Percentiles rank a stretch among this genome's conserved stretches.
Conservation (phyloP, 2,329 filamentous ascomycete species). For the Colletotrichum siamense region DNA sequence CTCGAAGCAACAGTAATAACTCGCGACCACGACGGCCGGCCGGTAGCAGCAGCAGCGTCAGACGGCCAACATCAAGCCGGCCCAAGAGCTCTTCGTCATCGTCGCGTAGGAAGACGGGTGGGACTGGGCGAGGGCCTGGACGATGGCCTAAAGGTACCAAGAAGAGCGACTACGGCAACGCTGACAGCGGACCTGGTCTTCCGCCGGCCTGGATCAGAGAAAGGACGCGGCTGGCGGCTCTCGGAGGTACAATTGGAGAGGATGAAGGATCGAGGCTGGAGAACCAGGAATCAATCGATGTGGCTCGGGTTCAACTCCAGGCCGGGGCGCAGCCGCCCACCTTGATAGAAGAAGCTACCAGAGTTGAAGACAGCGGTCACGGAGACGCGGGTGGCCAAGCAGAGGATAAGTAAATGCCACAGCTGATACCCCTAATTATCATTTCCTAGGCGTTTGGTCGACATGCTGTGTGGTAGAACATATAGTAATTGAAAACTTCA, state of each 20-base stretch:
- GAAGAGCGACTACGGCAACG: slow-evolving; percentile 72
- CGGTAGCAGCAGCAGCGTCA: slow-evolving; percentile 32
- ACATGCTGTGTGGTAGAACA: neutral
- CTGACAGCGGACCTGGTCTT: slow-evolving; percentile 67
- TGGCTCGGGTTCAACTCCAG: slow-evolving; percentile 20
- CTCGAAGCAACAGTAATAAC: slow-evolving; percentile 38
- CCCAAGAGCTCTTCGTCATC: slow-evolving; percentile 39
- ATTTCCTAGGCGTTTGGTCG: neutral
- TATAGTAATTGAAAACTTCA: neutral
- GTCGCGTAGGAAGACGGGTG: slow-evolving; percentile 62
- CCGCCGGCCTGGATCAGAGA: slow-evolving; percentile 60
- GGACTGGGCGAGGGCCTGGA: slow-evolving; percentile 68
- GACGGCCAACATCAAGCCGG: slow-evolving; percentile 32
- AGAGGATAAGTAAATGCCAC: slow-evolving; percentile 2
- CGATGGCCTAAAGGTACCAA: slow-evolving; percentile 73
- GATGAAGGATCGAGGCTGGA: neutral
- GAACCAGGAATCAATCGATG: slow-evolving; percentile 17
- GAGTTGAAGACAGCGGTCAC: neutral
- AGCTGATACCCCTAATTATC: neutral
- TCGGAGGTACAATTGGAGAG: neutral
- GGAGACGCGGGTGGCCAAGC: neutral
- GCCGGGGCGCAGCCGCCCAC: neutral
- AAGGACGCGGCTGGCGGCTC: slow-evolving; percentile 24
- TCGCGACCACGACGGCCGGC: slow-evolving; percentile 45
- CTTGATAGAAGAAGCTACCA: neutral